phyloP scores from a whole-genome alignment of 148 eudicot genomes.

The Tetragonia tetragonoides region DNA sequence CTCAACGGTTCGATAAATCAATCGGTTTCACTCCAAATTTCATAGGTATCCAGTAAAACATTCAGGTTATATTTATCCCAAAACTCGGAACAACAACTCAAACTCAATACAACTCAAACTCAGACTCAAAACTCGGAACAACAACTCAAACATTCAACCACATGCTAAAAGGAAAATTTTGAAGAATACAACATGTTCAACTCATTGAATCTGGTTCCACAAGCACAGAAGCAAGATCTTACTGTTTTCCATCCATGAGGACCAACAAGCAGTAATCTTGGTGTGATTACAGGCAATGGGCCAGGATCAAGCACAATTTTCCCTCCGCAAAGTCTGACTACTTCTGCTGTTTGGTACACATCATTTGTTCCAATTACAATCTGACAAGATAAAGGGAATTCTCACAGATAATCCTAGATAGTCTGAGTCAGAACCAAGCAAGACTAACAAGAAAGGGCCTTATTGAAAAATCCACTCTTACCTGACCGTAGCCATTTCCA shows the following conservation, averaged over 20 bases:
- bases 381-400: slow-evolving; percentile 29
- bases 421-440: slow-evolving; percentile 14
- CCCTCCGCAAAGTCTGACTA: slow-evolving; percentile 57
- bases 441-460: background rate
- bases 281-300: slow-evolving; percentile 75
- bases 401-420: background rate
- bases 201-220: slow-evolving; percentile 3
- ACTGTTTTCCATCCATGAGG: slow-evolving; percentile 91
- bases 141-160: too few relatives aligned
- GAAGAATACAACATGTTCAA: background rate
- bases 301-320: slow-evolving; percentile 65
- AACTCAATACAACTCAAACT: too few relatives aligned
- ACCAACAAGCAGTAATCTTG: slow-evolving; percentile 78
- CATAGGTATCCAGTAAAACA: too few relatives aligned
- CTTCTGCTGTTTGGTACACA: slow-evolving; percentile 80
- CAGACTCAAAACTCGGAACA: too few relatives aligned
- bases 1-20: too few relatives aligned
- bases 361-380: slow-evolving; percentile 77
- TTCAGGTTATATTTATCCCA: too few relatives aligned
- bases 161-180: too few relatives aligned
- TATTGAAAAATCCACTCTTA: slow-evolving; percentile 14
- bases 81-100: too few relatives aligned
- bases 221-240: slow-evolving; percentile 16
- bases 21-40: too few relatives aligned
- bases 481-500: slow-evolving; percentile 93